These are phyloP conservation scores for Phytopythium litorale DNA, from an alignment of 352 stramenopile genomes.

Conservation along the genomic window DNA sequence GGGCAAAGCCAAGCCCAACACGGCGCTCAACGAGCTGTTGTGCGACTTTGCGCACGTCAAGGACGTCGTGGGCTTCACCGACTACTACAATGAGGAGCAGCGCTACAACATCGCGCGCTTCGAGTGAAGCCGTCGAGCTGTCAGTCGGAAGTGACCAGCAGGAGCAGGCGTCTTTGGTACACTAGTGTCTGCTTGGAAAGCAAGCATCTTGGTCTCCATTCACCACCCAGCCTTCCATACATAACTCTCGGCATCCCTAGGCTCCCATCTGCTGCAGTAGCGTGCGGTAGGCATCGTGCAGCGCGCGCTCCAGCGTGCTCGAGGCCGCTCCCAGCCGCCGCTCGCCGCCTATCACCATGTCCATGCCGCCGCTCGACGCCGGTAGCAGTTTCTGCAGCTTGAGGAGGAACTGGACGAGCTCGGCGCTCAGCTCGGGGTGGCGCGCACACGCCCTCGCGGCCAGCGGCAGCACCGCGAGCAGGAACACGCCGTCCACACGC, in stretches of 20 bases:
- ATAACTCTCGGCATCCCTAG: not conserved
- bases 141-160: too few relatives aligned
- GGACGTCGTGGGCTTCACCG: constrained; percentile 91
- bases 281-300: constrained; percentile 8
- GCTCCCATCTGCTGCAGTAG: constrained; percentile 3
- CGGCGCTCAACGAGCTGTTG: constrained; percentile 79
- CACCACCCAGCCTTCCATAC: not conserved
- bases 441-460: constrained; percentile 43
- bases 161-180: too few relatives aligned
- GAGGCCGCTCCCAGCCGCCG: not conserved
- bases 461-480: constrained; percentile 40
- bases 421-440: constrained; percentile 48
- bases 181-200: not conserved
- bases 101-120: constrained; percentile 31
- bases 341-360: constrained; percentile 10
- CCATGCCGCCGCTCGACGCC: constrained; percentile 14
- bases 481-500: constrained; percentile 25
- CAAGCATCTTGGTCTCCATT: not conserved
- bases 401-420: constrained; percentile 63
- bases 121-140: not conserved
- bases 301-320: constrained; percentile 1
- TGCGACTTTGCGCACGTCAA: constrained; percentile 89
- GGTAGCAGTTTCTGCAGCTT: constrained; percentile 58
- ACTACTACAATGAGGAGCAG: constrained; percentile 88
- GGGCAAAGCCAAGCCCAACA: constrained; percentile 30